phyloP scores from a whole-genome alignment of 2,329 filamentous ascomycete genomes.

The Xylaria sp. region DNA sequence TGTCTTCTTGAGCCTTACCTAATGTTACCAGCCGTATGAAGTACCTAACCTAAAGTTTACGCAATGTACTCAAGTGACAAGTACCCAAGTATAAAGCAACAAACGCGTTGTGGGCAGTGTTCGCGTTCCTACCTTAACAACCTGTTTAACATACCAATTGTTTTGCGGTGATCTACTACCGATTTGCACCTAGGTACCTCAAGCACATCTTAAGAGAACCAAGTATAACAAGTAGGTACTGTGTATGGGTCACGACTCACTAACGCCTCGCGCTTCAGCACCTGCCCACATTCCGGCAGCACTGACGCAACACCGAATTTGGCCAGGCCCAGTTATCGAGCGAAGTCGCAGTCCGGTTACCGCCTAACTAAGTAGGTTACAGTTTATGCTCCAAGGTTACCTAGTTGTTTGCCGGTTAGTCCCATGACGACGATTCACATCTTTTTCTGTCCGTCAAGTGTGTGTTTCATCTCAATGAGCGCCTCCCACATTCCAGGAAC shows the following conservation, averaged over 20 bases:
- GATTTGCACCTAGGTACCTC: not conserved
- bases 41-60: not conserved
- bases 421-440: conserved; percentile 19
- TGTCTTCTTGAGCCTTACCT: not conserved
- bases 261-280: conserved; percentile 2
- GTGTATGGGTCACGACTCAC: not conserved
- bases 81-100: too few species aligned
- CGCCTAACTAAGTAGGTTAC: too few species aligned
- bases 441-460: conserved; percentile 5
- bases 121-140: too few species aligned
- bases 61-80: not conserved
- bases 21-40: conserved; percentile 3
- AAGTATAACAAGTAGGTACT: too few species aligned
- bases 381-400: too few species aligned
- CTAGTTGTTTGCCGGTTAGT: not conserved
- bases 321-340: conserved; percentile 15
- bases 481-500: conserved; percentile 32
- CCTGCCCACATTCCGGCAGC: conserved; percentile 22
- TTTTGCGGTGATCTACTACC: too few species aligned
- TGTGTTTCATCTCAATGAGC: conserved; percentile 23
- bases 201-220: too few species aligned
- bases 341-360: conserved; percentile 1
- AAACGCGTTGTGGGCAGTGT: not conserved
- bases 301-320: conserved; percentile 27
- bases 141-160: too few species aligned